A percentile compares a stretch with the other conserved stretches of the same genome.
phyloP scores from a whole-genome alignment of 768 basidiomycete species.

The Boletus rubescentipes region DNA sequence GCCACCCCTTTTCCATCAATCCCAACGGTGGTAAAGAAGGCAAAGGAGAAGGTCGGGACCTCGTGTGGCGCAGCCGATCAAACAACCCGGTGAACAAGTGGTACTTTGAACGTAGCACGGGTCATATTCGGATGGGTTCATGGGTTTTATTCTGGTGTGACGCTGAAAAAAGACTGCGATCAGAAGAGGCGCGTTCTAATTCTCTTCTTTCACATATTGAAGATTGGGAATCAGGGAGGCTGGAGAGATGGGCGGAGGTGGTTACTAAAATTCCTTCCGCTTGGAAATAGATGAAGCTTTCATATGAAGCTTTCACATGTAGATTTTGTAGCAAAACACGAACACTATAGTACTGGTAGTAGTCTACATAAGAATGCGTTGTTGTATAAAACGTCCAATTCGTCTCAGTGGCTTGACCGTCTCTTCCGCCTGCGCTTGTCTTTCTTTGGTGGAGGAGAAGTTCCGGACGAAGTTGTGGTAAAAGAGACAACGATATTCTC shows the following conservation, averaged over 20 bases:
- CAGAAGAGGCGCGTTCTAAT: slow-evolving; percentile 62
- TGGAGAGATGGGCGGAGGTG: slow-evolving; percentile 66
- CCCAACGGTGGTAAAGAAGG: slow-evolving; percentile 93
- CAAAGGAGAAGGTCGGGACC: slow-evolving; percentile 84
- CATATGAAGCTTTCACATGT: neutral
- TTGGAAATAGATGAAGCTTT: slow-evolving; percentile 52
- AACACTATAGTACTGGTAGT: neutral
- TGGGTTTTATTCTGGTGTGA: slow-evolving; percentile 99
- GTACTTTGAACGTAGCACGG: slow-evolving; percentile 96
- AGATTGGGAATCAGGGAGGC: slow-evolving; percentile 71
- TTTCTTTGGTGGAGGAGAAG: slow-evolving; percentile 30
- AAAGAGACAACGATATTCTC: slow-evolving; percentile 36
- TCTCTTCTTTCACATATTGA: slow-evolving; percentile 71
- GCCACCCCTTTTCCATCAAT: slow-evolving; percentile 90
- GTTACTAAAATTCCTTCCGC: slow-evolving; percentile 73
- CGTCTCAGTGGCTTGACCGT: slow-evolving; percentile 27
- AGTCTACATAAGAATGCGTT: neutral
- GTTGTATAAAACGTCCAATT: neutral
- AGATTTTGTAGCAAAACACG: slow-evolving; percentile 16
- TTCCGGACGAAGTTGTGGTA: slow-evolving; percentile 28
- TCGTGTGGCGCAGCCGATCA: slow-evolving; percentile 92
- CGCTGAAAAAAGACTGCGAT: slow-evolving; percentile 80
- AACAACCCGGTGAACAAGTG: slow-evolving; percentile 98
- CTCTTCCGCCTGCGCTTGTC: slow-evolving; percentile 29
- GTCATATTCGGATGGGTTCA: slow-evolving; percentile 78